Percentiles rank a stretch among this genome's conserved stretches.
Conservation (phyloP, 768 basidiomycete species). For the Amanita muscaria region DNA sequence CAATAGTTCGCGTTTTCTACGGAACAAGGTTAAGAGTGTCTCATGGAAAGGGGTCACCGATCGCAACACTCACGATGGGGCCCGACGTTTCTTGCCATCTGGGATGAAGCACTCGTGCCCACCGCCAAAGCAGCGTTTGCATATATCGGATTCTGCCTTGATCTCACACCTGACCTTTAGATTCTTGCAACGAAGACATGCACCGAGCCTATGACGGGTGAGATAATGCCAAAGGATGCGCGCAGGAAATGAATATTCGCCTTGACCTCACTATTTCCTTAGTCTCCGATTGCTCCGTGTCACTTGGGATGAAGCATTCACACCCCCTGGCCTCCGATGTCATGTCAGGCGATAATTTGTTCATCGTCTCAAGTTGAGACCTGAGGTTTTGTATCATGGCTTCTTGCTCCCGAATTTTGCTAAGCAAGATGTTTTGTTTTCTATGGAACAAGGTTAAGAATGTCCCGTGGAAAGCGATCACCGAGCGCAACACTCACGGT, state of each 20-base stretch:
- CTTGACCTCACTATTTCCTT: too few relatives aligned
- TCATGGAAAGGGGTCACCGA: not conserved
- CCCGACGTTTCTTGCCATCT: conserved; percentile 73
- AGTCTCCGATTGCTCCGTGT: too few relatives aligned
- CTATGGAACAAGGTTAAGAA: conserved; percentile 28
- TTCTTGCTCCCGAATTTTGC: conserved; percentile 68
- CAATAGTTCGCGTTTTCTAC: conserved; percentile 74
- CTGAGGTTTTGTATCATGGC: conserved; percentile 65
- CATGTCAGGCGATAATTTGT: conserved; percentile 18
- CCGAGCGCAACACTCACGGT: conserved; percentile 43
- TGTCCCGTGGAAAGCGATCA: not conserved
- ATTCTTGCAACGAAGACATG: conserved; percentile 65
- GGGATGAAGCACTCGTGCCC: conserved; percentile 71
- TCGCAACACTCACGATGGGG: conserved; percentile 54
- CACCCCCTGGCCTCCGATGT: too few relatives aligned
- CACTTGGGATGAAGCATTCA: too few relatives aligned
- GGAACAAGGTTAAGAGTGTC: conserved; percentile 7
- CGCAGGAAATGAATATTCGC: too few relatives aligned
- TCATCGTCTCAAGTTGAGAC: conserved; percentile 49
- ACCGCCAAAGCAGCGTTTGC: conserved; percentile 65
- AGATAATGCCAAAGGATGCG: too few relatives aligned
- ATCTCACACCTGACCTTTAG: conserved; percentile 72
- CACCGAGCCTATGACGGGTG: conserved; percentile 52
- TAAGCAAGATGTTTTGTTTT: conserved; percentile 74
- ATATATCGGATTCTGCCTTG: conserved; percentile 60